Base-by-base conservation (phyloP, 2,329 filamentous ascomycete species). In the Neofusicoccum ribis region DNA sequence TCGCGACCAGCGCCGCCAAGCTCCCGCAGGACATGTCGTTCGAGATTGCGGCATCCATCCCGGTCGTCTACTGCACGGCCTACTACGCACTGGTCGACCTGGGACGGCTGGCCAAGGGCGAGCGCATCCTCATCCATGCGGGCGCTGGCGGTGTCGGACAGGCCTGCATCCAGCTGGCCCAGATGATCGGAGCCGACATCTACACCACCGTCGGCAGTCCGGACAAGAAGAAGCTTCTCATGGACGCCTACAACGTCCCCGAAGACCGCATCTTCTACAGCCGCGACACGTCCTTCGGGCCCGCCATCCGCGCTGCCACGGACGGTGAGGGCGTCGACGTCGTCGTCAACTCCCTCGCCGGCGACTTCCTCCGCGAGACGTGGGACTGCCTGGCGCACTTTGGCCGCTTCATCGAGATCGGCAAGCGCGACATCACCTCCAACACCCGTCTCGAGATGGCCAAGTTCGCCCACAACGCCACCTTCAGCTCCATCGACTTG, bases 241-340 rank as follows among this genome's bases (percentile, higher is more conserved):
- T 67, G 15, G 63, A 71, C 3, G 46, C 65, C 9, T 73, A 69
- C 63, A 68, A 68, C 20, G 70, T 79, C n/a, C 67, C 69, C 1
- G 69, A 68, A 8, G 69, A 73, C 31, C 72, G 74, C 58, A 77
- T 79, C 61, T 75, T 78, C 66, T 68, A 66, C 66, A 71, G 67
- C 52, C 66, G 74, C 23, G 70, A 76, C 44, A 63, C 66, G 0
- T 67, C 67, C 9, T 79, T 79, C 59, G 70, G 61, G 1, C 62
- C 64, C 3, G 73, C 63, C 5, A 64, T 79, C 4, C 52, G 66
- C 49, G 49, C 65, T 6, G 52, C 66, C 27, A 79, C 77, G 0
- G 63, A 68, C 0, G 69, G 67, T 8, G 47, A 68, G 7, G 77
- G 77, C 15, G 74, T 78, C 2, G 74, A 79, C 64, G 72, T 78